phyloP scores from a whole-genome alignment of 176 grass and related monocot genomes.

The Pharus latifolius region DNA sequence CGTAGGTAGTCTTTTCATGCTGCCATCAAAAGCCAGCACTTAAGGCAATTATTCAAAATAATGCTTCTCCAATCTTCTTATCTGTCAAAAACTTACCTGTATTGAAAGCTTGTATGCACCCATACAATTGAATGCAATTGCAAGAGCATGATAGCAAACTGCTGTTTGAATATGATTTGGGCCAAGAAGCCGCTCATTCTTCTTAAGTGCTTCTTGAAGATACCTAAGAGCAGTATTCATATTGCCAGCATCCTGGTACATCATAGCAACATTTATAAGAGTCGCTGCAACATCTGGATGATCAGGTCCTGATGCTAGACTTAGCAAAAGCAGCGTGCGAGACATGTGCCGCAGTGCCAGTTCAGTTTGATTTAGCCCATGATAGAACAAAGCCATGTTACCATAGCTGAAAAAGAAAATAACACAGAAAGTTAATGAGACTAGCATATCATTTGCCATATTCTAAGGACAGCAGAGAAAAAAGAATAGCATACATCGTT shows the following conservation, averaged over 20 bases:
- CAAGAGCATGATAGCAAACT: conserved; percentile 95
- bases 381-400: conserved; percentile 98
- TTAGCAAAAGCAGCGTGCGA: conserved; percentile 63
- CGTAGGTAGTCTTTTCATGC: conserved; percentile 90
- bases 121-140: conserved; percentile 90
- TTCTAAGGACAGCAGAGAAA: background rate
- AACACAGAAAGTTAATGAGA: background rate
- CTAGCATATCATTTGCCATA: background rate
- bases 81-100: conserved; percentile 43
- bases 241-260: conserved; percentile 91
- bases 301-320: conserved; percentile 78
- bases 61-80: background rate
- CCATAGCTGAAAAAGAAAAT: conserved; percentile 70
- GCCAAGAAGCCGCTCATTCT: conserved; percentile 83
- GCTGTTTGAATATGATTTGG: conserved; percentile 94
- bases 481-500: background rate
- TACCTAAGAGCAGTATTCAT: conserved; percentile 85
- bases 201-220: conserved; percentile 89
- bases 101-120: conserved; percentile 88
- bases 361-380: conserved; percentile 87
- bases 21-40: conserved; percentile 25
- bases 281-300: conserved; percentile 90
- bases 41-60: background rate
- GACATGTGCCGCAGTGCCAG: conserved; percentile 88
- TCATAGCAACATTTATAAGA: conserved; percentile 95